A percentile compares a stretch with the other conserved stretches of the same genome.
Evolutionary conservation across 306 rosid genomes (phyloP).

Genomic region (Chamaecrista fasciculata): DNA sequence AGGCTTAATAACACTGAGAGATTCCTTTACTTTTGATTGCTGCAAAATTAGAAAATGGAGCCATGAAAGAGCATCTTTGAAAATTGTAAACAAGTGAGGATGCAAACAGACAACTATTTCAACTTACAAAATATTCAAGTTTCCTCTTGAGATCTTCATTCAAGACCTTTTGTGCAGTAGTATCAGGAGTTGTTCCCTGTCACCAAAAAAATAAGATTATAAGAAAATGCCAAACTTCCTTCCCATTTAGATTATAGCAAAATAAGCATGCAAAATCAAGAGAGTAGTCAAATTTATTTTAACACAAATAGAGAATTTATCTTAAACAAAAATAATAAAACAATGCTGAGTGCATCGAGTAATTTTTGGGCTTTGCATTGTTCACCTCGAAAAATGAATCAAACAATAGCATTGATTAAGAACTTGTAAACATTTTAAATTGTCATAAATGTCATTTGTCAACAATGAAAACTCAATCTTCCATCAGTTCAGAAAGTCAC

Average conservation of each 20-base stretch:
- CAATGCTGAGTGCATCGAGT: not conserved
- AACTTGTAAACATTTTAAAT: not conserved
- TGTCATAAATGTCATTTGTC: not conserved
- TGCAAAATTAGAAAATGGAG: slow-evolving; percentile 34
- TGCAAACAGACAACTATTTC: slow-evolving; percentile 3
- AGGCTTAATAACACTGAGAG: slow-evolving; percentile 62
- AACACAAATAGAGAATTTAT: too few species aligned
- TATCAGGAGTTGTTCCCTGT: slow-evolving; percentile 31
- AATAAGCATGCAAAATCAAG: not conserved
- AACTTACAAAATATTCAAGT: slow-evolving; percentile 72
- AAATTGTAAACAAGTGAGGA: slow-evolving; percentile 1
- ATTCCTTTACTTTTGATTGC: slow-evolving; percentile 73
- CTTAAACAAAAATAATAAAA: not conserved
- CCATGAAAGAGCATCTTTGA: slow-evolving; percentile 24
- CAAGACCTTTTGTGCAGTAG: slow-evolving; percentile 24
- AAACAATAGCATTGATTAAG: not conserved
- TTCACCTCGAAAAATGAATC: not conserved
- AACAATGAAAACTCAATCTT: not conserved
- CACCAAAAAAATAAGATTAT: slow-evolving; percentile 6
- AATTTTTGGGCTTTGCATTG: not conserved
- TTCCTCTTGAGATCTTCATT: slow-evolving; percentile 60
- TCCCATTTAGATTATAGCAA: not conserved
- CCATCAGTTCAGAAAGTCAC: not conserved
- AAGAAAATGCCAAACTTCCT: not conserved
- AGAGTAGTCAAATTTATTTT: not conserved